These are phyloP conservation scores for Cymodocea nodosa DNA, from an alignment of 116 monocot genomes.

Conservation along the genomic window DNA sequence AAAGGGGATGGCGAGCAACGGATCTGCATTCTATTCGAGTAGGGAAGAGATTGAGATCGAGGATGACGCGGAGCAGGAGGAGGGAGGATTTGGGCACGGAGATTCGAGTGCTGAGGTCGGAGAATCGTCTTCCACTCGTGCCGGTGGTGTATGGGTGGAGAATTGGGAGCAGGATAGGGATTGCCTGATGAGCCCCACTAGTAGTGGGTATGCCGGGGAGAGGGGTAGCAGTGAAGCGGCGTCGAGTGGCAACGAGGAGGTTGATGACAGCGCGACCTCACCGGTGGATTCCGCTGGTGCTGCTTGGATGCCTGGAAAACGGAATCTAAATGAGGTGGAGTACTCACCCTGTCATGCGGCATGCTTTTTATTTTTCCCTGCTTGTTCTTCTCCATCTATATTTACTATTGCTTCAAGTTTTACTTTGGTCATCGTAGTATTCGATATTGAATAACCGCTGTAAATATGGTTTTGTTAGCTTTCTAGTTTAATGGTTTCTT, in stretches of 20 bases:
- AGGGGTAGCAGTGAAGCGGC: slow-evolving; percentile 55
- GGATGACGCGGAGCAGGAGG: slow-evolving; percentile 5
- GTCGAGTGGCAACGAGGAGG: slow-evolving; percentile 49
- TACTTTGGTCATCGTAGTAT: background rate
- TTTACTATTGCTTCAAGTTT: background rate
- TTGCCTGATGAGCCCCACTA: slow-evolving; percentile 47
- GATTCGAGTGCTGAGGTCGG: background rate
- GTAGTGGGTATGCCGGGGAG: slow-evolving; percentile 83
- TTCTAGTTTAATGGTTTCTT: no score
- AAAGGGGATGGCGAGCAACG: slow-evolving; percentile 8
- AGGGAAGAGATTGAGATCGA: slow-evolving; percentile 1
- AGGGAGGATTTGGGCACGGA: background rate
- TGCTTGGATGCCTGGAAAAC: slow-evolving; percentile 39
- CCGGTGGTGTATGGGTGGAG: slow-evolving; percentile 17
- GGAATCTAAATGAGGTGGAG: slow-evolving; percentile 48
- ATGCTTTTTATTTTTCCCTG: background rate
- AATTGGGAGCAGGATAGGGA: slow-evolving; percentile 33
- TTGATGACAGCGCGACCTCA: slow-evolving; percentile 14
- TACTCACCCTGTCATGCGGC: background rate
- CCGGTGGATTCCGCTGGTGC: slow-evolving; percentile 15
- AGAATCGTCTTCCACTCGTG: slow-evolving; percentile 9
- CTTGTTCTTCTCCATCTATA: no score
- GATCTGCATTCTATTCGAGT: slow-evolving; percentile 6
- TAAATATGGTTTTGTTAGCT: slow-evolving; percentile 1
- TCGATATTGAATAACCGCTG: background rate